Conservation (phyloP, 2,329 filamentous ascomycete genomes). For the Sporothrix curviconia region DNA sequence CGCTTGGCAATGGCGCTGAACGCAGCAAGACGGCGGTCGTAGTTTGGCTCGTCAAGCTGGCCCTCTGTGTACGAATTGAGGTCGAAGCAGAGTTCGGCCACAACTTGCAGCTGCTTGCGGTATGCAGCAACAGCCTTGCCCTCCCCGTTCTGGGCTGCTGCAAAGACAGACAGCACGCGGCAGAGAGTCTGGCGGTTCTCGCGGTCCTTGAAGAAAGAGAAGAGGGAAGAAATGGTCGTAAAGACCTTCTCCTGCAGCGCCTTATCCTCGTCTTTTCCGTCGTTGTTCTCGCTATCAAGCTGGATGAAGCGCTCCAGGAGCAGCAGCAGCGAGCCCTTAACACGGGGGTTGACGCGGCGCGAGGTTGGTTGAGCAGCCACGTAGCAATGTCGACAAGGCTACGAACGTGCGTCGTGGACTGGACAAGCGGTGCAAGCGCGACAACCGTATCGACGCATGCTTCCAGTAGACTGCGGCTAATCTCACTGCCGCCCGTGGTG, state of each 20-base stretch:
- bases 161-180: conserved; percentile 64
- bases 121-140: conserved; percentile 26
- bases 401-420: conserved; percentile 61
- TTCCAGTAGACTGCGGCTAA: conserved; percentile 69
- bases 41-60: conserved; percentile 80
- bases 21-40: conserved; percentile 70
- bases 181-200: conserved; percentile 68
- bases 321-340: conserved; percentile 72
- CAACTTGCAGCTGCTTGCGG: conserved; percentile 40
- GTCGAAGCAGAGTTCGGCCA: conserved; percentile 65
- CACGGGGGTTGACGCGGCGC: conserved; percentile 71
- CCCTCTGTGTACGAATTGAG: conserved; percentile 72
- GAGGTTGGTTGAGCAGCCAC: conserved; percentile 77
- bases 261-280: conserved; percentile 18
- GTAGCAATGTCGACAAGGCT: conserved; percentile 73
- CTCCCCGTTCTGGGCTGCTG: conserved; percentile 45
- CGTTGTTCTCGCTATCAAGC: conserved; percentile 44
- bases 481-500: conserved; percentile 43
- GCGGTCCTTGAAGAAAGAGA: conserved; percentile 83
- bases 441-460: conserved; percentile 73
- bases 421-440: conserved; percentile 64
- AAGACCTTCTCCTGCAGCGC: conserved; percentile 61
- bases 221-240: conserved; percentile 69
- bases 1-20: conserved; percentile 66
- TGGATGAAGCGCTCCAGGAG: conserved; percentile 77